Percentiles rank a stretch among this genome's conserved stretches.
Conservation (phyloP, 2,329 filamentous ascomycete species). For the Truncatella angustata region DNA sequence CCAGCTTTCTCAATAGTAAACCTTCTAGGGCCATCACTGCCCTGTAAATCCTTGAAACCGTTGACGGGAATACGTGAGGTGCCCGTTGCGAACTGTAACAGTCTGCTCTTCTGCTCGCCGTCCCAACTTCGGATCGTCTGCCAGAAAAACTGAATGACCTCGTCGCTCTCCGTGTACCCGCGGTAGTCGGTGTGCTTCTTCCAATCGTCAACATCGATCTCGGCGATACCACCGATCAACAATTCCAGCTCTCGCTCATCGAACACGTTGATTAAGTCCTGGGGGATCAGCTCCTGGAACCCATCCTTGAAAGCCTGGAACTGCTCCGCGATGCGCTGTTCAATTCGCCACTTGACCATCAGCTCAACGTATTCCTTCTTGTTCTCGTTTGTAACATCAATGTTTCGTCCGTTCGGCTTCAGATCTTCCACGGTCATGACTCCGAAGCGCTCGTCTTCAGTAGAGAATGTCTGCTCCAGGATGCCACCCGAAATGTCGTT, state of each 20-base stretch:
- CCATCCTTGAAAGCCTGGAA: slow-evolving; percentile 97
- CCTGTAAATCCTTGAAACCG: slow-evolving; percentile 98
- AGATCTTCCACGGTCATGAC: slow-evolving; percentile 92
- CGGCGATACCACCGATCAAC: slow-evolving; percentile 97
- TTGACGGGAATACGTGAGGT: slow-evolving; percentile 98
- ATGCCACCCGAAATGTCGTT: slow-evolving; percentile 93
- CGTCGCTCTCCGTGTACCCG: slow-evolving; percentile 95
- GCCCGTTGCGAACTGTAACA: slow-evolving; percentile 95
- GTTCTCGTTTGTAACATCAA: slow-evolving; percentile 97
- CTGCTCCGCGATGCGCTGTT: slow-evolving; percentile 97
- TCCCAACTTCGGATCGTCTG: slow-evolving; percentile 96
- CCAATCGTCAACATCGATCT: slow-evolving; percentile 99
- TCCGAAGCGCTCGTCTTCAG: slow-evolving; percentile 95
- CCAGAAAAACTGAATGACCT: slow-evolving; percentile 99
- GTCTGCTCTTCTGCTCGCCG: slow-evolving; percentile 93
- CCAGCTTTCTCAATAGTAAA: slow-evolving; percentile 99
- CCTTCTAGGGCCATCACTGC: slow-evolving; percentile 88
- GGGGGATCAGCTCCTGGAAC: slow-evolving; percentile 95
- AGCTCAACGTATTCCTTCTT: slow-evolving; percentile 98
- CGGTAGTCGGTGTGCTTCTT: slow-evolving; percentile 99
- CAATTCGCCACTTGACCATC: slow-evolving; percentile 98
- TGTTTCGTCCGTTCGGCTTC: slow-evolving; percentile 84
- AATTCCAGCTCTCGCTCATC: slow-evolving; percentile 96
- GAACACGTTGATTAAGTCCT: slow-evolving; percentile 96
- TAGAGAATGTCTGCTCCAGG: slow-evolving; percentile 92